Percentiles rank a stretch among this genome's conserved stretches.
These are phyloP conservation scores for Pichia sorboxylosa DNA, from an alignment of 1,139 yeast genomes.

Conservation along the genomic window DNA sequence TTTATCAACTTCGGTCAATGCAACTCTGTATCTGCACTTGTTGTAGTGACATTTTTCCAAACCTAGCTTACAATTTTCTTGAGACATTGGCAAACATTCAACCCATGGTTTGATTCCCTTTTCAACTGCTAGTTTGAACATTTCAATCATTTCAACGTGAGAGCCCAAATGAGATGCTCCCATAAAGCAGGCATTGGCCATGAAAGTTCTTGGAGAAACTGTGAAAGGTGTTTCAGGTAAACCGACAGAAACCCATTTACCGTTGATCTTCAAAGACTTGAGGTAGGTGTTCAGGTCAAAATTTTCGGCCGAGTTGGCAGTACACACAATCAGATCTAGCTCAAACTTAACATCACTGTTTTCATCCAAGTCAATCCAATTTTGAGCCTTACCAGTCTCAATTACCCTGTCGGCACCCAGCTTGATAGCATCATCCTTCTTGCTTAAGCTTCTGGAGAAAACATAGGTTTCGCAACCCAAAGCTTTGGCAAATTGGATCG, in stretches of 20 bases:
- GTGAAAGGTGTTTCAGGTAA: slow-evolving; percentile 32
- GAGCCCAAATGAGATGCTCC: slow-evolving; percentile 33
- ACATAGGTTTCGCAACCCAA: slow-evolving; percentile 47
- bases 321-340: slow-evolving; percentile 36
- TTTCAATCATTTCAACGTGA: slow-evolving; percentile 41
- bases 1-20: slow-evolving; percentile 41
- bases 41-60: slow-evolving; percentile 39
- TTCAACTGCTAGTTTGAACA: slow-evolving; percentile 46
- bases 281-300: slow-evolving; percentile 28
- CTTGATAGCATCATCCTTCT: slow-evolving; percentile 38
- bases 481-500: slow-evolving; percentile 44
- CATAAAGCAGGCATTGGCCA: slow-evolving; percentile 29
- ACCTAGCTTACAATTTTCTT: slow-evolving; percentile 38
- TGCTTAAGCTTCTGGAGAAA: slow-evolving; percentile 37
- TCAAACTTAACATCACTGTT: slow-evolving; percentile 21
- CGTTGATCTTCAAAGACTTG: slow-evolving; percentile 31
- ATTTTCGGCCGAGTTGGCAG: slow-evolving; percentile 37
- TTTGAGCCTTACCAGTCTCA: slow-evolving; percentile 33
- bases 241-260: slow-evolving; percentile 44
- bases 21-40: slow-evolving; percentile 55
- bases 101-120: slow-evolving; percentile 46
- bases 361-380: slow-evolving; percentile 25
- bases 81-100: slow-evolving; percentile 40
- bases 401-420: slow-evolving; percentile 44
- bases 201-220: slow-evolving; percentile 25